These are phyloP conservation scores for Dionaea muscipula DNA, from an alignment of 179 eudicot genomes.

Conservation along the genomic window DNA sequence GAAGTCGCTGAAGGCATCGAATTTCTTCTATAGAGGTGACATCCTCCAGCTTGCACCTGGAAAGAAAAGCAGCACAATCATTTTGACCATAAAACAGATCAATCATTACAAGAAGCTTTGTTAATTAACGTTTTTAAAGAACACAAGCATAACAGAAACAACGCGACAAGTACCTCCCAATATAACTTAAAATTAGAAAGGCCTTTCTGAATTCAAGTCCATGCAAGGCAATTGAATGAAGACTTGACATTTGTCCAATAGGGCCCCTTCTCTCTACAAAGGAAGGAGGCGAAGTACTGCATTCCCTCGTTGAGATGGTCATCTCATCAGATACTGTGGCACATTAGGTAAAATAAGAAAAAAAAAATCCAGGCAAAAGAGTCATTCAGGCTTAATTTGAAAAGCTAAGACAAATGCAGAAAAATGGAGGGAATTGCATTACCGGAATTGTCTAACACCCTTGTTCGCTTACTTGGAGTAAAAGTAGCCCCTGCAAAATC, in stretches of 20 bases:
- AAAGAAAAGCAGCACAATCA: conserved; percentile 7
- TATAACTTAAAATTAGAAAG: conserved; percentile 51
- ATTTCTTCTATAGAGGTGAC: conserved; percentile 27
- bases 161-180: conserved; percentile 53
- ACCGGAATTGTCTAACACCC: conserved; percentile 18
- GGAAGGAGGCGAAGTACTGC: conserved; percentile 2
- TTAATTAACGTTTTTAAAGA: not conserved
- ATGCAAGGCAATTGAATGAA: conserved; percentile 25
- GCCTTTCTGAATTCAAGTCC: conserved; percentile 56
- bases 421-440: conserved; percentile 1
- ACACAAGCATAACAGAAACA: not conserved
- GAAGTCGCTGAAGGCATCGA: conserved; percentile 14
- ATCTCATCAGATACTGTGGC: conserved; percentile 9
- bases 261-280: not conserved
- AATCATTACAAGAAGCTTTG: not conserved
- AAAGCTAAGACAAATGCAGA: not conserved
- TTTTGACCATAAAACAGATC: not conserved
- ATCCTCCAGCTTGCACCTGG: conserved; percentile 47
- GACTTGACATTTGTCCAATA: conserved; percentile 10
- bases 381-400: not conserved
- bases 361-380: not conserved
- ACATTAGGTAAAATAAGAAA: conserved; percentile 4
- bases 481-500: conserved; percentile 12
- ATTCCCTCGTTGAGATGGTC: not conserved
- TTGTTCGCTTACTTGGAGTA: conserved; percentile 15